Evolutionary conservation across 1,139 yeast genomes (phyloP), one percentile per base, ranked within the genome.

Genomic region (Hyphopichia khmerensis): DNA sequence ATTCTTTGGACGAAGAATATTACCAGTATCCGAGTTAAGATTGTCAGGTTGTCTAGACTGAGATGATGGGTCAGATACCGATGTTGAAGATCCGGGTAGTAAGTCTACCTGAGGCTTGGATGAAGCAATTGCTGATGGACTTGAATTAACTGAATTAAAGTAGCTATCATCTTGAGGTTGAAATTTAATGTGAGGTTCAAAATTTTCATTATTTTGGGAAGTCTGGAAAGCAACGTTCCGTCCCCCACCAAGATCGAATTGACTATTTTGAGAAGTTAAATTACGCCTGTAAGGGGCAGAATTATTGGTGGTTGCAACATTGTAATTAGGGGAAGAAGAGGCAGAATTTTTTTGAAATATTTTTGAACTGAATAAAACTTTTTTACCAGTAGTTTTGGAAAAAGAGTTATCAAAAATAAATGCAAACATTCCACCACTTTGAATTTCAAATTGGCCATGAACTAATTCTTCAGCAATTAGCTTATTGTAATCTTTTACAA

Each of bases 401-500:
- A 91, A 89, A 1, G 96, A 86, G 62, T 93, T 93, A 63, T 93
- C 98, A 59, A 93, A 85, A 15, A 93, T 85, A 58, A 93, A 85
- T 0, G 97, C 98, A 66, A 80, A 87, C 59, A 83, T 77, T 1
- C 88, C 87, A 10, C 82, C 84, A 29, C 69, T 67, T 2, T 63
- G 59, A 2, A 84, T 84, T 17, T 72, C 74, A 48, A 84, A 72
- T 31, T 75, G 69, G 0, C 95, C 96, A 43, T 79, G 82, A 39
- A 77, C 77, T 56, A 82, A 62, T 49, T 81, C 83, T 48, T 80
- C 82, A 48, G 69, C 74, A 55, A 51, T 80, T 77, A 58, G 75
- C 57, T 69, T 79, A 65, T 57, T 65, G 55, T 74, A 72, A 46
- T 72, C 63, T 43, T 73, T 71, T 35, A 73, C 61, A 39, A 72